These are phyloP conservation scores for Exophiala mesophila DNA, from an alignment of 2,329 filamentous ascomycete species.

Conservation along the genomic window DNA sequence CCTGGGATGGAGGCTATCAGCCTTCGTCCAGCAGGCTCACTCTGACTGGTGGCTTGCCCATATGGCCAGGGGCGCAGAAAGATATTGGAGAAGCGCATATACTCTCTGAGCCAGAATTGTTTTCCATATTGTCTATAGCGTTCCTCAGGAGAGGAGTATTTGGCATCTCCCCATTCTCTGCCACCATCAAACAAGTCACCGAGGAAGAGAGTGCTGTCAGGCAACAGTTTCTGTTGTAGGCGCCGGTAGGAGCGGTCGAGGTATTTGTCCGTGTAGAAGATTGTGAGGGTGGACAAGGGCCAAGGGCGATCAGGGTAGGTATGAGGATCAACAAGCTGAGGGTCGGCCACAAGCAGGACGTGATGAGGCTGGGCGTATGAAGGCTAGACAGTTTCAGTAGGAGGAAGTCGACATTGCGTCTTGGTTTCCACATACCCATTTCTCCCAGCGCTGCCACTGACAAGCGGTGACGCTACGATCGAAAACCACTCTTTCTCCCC, in stretches of 20 bases:
- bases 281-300: slow-evolving; percentile 62
- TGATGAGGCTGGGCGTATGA: slow-evolving; percentile 73
- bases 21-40: slow-evolving; percentile 63
- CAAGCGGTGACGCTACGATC: slow-evolving; percentile 65
- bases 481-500: slow-evolving; percentile 80
- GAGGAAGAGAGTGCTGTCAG: slow-evolving; percentile 84
- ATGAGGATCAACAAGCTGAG: slow-evolving; percentile 87
- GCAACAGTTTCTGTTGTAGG: slow-evolving; percentile 69
- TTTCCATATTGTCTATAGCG: slow-evolving; percentile 74
- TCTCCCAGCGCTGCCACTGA: slow-evolving; percentile 83
- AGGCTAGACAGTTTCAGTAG: slow-evolving; percentile 58
- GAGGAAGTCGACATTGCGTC: no score
- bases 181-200: slow-evolving; percentile 95
- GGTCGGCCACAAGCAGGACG: slow-evolving; percentile 79
- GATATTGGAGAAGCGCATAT: slow-evolving; percentile 75
- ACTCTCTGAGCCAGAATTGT: slow-evolving; percentile 81
- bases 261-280: slow-evolving; percentile 82
- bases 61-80: slow-evolving; percentile 67
- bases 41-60: slow-evolving; percentile 44
- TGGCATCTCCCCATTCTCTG: slow-evolving; percentile 79
- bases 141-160: slow-evolving; percentile 56
- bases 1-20: slow-evolving; percentile 82
- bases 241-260: slow-evolving; percentile 75
- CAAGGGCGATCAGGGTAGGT: slow-evolving; percentile 84
- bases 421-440: slow-evolving; percentile 61